Evolutionary conservation across 2,329 filamentous ascomycete genomes (phyloP), one percentile per base, ranked within the genome.

Genomic region (Thielaviopsis musarum): DNA sequence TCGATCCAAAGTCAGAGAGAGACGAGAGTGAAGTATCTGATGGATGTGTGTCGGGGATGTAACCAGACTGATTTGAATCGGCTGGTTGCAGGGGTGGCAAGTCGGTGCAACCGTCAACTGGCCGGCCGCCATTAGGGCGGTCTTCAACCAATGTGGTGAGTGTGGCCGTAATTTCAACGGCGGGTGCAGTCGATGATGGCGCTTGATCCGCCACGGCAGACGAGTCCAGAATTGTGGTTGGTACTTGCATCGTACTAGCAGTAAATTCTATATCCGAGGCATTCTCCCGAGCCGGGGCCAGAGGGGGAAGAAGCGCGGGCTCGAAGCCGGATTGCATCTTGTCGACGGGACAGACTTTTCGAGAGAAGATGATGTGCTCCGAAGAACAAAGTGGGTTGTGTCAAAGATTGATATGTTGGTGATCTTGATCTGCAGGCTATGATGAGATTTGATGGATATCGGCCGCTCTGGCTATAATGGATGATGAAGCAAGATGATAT

Each of bases 1-100:
- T 49, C 17, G 57, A 59, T 19, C 54, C 57, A 54, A 54, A 54
- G 34, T 54, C 57, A 38, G 57, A 54, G 34, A 59, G 48, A 38
- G 57, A 59, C n/a, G 57, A 59, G 38, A 59, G 28, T 28, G 57
- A 59, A 49, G 57, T 59, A 21, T 59, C 57, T 55, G 57, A 59
- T 17, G 26, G 38, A 7, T 17, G 57, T 22, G n/a, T 15, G 19
- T 48, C 30, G 28, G 57, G 30, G 51, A 21, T 28, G 19, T n/a
- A 13, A 9, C 48, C 54, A 26, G 52, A 24, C 22, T 13, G 38
- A 10, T 22, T 10, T n/a, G 45, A 17, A 15, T 57, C 38, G 22
- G 45, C 17, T 22, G 57, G 48, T 21, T 48, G 52, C 22, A 59
- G 34, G 38, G 45, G n/a, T 54, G 52, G 52, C 7, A 54, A 17